Conservation (phyloP, 108 stramenopile genomes). For the Fistulifera pelliculosa region DNA sequence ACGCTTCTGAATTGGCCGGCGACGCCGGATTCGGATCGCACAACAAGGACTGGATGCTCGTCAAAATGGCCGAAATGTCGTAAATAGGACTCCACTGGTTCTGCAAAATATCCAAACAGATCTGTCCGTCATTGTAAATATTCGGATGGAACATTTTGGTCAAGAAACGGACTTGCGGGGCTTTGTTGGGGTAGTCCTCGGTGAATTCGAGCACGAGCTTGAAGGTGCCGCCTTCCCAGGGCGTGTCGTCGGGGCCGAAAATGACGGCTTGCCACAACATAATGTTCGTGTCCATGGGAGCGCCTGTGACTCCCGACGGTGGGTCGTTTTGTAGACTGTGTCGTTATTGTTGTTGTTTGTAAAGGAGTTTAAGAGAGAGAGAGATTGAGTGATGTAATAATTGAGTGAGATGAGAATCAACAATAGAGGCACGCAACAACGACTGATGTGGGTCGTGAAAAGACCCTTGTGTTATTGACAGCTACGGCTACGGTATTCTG, state of each 20-base stretch:
- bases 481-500: conserved; percentile 2
- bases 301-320: conserved; percentile 95
- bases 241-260: conserved; percentile 90
- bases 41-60: conserved; percentile 92
- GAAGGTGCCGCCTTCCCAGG: conserved; percentile 89
- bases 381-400: not conserved
- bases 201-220: conserved; percentile 96
- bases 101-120: conserved; percentile 99
- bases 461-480: conserved; percentile 1
- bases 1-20: conserved; percentile 95
- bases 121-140: conserved; percentile 95
- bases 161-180: conserved; percentile 97
- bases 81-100: conserved; percentile 99
- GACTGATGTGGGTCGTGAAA: conserved; percentile 2
- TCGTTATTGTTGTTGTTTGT: not conserved
- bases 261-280: conserved; percentile 95
- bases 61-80: conserved; percentile 90
- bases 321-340: conserved; percentile 95
- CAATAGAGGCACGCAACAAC: not conserved
- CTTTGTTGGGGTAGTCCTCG: conserved; percentile 98
- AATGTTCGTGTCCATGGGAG: conserved; percentile 98
- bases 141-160: conserved; percentile 99
- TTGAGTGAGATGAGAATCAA: not conserved
- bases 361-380: conserved; percentile 7
- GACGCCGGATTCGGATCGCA: conserved; percentile 96